phyloP scores from a whole-genome alignment of 1,139 yeast species.

The Nadsonia starkeyi-henricii region DNA sequence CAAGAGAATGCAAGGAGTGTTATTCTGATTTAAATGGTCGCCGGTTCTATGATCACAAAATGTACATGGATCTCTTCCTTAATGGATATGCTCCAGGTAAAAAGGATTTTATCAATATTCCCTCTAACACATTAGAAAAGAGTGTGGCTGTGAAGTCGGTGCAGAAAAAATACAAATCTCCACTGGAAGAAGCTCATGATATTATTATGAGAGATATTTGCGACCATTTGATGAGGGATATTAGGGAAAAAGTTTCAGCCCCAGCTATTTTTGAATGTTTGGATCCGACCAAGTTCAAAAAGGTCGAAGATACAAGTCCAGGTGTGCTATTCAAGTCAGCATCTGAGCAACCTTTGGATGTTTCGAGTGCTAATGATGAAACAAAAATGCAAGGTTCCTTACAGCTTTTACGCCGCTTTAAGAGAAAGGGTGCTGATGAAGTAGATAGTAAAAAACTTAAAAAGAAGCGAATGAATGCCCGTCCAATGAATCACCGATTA shows the following conservation, averaged over 20 bases:
- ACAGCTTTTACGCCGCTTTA: neutral
- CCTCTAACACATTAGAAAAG: neutral
- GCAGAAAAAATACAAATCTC: slow-evolving; percentile 11
- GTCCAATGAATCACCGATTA: slow-evolving; percentile 65
- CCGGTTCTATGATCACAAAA: slow-evolving; percentile 32
- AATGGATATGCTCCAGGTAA: slow-evolving; percentile 2
- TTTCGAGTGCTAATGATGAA: slow-evolving; percentile 17
- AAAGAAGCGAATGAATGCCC: slow-evolving; percentile 16
- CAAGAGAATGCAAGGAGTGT: slow-evolving; percentile 53
- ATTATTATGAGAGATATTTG: slow-evolving; percentile 51
- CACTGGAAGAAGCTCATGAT: slow-evolving; percentile 43
- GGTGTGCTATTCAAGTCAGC: slow-evolving; percentile 11
- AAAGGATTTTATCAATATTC: neutral
- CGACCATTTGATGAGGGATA: slow-evolving; percentile 51
- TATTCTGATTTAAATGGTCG: slow-evolving; percentile 54
- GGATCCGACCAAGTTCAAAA: slow-evolving; percentile 45
- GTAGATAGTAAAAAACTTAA: slow-evolving; percentile 12
- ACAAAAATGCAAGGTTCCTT: neutral
- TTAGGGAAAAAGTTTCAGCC: slow-evolving; percentile 60
- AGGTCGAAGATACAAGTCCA: slow-evolving; percentile 15
- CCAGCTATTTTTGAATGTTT: slow-evolving; percentile 54
- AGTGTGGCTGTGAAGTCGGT: neutral
- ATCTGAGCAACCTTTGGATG: slow-evolving; percentile 1
- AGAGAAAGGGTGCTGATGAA: neutral
- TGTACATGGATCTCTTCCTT: slow-evolving; percentile 43